Conservation (phyloP, 805 yeast genomes). For the Starmerella sirachaensis region DNA sequence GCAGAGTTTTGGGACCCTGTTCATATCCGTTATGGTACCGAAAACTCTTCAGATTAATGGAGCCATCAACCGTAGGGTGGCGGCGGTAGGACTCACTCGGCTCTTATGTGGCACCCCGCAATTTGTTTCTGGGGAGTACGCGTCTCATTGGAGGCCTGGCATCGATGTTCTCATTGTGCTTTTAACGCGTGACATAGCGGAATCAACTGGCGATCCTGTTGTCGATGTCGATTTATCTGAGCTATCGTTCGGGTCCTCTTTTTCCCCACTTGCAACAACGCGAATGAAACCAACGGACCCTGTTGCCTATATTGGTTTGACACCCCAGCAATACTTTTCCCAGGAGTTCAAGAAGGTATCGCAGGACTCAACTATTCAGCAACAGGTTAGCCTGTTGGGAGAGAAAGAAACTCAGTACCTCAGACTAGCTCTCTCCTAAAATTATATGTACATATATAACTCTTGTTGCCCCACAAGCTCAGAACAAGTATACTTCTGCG, state of each 20-base stretch:
- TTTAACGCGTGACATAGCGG: slow-evolving; percentile 34
- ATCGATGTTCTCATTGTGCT: slow-evolving; percentile 35
- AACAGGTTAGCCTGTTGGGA: slow-evolving; percentile 1
- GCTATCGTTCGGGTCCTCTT: slow-evolving; percentile 75
- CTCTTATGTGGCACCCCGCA: slow-evolving; percentile 31
- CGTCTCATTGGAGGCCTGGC: slow-evolving; percentile 33
- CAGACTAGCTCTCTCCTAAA: neutral
- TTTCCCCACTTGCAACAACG: slow-evolving; percentile 59
- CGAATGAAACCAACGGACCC: slow-evolving; percentile 60
- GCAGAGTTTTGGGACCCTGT: slow-evolving; percentile 30
- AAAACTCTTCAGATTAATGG: slow-evolving; percentile 31
- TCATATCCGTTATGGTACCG: slow-evolving; percentile 27
- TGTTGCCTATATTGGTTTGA: slow-evolving; percentile 34
- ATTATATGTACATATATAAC: neutral
- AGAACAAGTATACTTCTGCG: slow-evolving; percentile 2
- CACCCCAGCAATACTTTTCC: slow-evolving; percentile 23
- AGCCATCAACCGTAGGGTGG: slow-evolving; percentile 34
- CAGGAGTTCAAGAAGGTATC: slow-evolving; percentile 5
- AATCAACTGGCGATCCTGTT: slow-evolving; percentile 21
- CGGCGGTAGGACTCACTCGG: slow-evolving; percentile 40
- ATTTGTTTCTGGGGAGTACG: slow-evolving; percentile 34
- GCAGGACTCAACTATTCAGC: slow-evolving; percentile 1
- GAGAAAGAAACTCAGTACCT: slow-evolving; percentile 1
- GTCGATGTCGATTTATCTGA: slow-evolving; percentile 47
- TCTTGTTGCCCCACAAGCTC: too few relatives aligned